These are phyloP conservation scores for Mycena capillaripes DNA, from an alignment of 768 basidiomycete genomes.

Conservation along the genomic window DNA sequence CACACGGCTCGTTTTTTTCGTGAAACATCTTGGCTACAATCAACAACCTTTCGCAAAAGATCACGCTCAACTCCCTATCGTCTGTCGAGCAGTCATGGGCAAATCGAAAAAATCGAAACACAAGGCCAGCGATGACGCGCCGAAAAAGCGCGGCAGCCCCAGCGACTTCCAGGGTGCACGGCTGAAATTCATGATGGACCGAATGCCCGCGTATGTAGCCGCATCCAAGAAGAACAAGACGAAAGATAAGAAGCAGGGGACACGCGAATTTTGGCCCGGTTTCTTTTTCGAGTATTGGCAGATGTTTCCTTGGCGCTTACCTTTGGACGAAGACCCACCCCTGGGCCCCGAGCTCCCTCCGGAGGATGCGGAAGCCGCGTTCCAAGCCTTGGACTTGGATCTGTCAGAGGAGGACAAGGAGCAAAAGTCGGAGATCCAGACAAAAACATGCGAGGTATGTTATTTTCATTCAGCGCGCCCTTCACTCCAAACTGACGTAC, in stretches of 20 bases:
- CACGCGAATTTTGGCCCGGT: background rate
- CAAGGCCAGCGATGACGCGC: background rate
- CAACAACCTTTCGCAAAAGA: too few species aligned
- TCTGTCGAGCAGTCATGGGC: too few species aligned
- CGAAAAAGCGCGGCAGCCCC: conserved; percentile 7
- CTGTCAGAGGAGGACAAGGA: background rate
- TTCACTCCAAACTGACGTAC: background rate
- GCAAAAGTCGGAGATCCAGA: background rate
- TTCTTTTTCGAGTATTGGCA: conserved; percentile 8
- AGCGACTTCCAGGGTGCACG: conserved; percentile 4
- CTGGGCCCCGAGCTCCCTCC: background rate
- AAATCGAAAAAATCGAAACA: background rate
- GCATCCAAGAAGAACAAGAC: background rate
- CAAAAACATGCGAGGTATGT: background rate
- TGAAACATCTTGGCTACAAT: too few species aligned
- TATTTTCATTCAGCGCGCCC: background rate
- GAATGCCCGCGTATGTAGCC: background rate
- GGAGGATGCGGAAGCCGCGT: background rate
- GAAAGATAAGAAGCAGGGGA: background rate
- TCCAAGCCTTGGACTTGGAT: background rate
- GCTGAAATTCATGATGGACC: background rate
- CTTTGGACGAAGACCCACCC: background rate
- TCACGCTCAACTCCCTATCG: too few species aligned
- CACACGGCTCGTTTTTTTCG: too few species aligned
- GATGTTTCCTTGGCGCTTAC: background rate